These are phyloP conservation scores for Globisporangium heterothallicum DNA, from an alignment of 352 stramenopile genomes.

Conservation along the genomic window DNA sequence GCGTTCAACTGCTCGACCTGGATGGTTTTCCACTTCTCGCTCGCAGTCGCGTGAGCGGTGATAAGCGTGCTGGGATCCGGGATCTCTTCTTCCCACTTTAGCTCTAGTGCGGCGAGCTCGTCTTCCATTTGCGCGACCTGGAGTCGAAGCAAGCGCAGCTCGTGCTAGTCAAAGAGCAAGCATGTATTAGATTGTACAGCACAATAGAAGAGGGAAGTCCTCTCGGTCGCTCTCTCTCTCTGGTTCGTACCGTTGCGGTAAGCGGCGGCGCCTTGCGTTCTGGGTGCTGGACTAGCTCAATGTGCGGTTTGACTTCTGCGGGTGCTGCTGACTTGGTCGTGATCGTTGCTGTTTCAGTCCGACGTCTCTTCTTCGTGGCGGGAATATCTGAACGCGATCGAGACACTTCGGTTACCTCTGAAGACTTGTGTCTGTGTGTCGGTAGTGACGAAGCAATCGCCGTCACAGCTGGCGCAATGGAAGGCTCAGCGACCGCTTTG, in stretches of 20 bases:
- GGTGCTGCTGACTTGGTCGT: background rate
- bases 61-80: background rate
- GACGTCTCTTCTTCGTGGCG: background rate
- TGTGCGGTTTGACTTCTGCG: background rate
- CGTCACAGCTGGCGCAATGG: too few species aligned
- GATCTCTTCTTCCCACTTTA: background rate
- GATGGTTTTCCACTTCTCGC: background rate
- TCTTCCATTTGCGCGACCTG: background rate
- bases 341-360: background rate
- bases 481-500: too few species aligned
- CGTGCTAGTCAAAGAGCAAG: background rate
- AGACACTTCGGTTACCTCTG: too few species aligned
- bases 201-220: too few species aligned
- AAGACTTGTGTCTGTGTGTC: too few species aligned
- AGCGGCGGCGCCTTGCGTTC: background rate
- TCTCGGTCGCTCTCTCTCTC: too few species aligned
- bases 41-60: background rate
- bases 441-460: too few species aligned
- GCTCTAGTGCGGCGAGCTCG: background rate
- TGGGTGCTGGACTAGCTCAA: background rate
- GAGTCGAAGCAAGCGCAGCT: background rate
- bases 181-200: too few species aligned
- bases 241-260: background rate
- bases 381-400: background rate
- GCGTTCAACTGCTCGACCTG: background rate